A percentile compares a stretch with the other conserved stretches of the same genome.
Evolutionary conservation across 202 grass and related monocot genomes (phyloP).

Genomic region (Setaria italica): DNA sequence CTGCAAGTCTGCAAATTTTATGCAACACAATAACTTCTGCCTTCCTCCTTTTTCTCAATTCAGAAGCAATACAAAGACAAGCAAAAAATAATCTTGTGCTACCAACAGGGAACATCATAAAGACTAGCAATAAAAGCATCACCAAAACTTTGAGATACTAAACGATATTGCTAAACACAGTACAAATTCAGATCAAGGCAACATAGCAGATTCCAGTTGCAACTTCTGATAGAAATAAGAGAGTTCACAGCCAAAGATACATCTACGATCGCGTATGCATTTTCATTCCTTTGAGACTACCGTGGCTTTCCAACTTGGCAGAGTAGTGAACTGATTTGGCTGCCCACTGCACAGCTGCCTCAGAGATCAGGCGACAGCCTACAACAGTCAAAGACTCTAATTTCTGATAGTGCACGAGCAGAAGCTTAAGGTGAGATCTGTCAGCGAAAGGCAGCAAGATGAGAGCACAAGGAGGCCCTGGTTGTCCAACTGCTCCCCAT

Average conservation of each 20-base stretch:
- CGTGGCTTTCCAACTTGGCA: background rate
- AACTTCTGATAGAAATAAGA: background rate
- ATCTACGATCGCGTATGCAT: background rate
- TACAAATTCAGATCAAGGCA: background rate
- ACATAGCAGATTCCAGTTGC: background rate
- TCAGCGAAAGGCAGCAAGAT: constrained; percentile 45
- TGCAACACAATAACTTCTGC: background rate
- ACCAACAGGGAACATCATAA: background rate
- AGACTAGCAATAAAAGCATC: background rate
- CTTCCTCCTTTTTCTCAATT: background rate
- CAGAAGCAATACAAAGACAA: background rate
- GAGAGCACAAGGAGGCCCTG: constrained; percentile 56
- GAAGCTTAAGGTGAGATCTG: constrained; percentile 64
- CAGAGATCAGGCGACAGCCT: constrained; percentile 58
- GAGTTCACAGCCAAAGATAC: constrained; percentile 4
- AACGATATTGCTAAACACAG: background rate
- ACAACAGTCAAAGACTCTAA: constrained; percentile 58
- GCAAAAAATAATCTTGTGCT: background rate
- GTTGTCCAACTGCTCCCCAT: constrained; percentile 60
- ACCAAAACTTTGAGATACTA: background rate
- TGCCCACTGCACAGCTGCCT: constrained; percentile 53
- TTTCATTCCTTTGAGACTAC: constrained; percentile 36
- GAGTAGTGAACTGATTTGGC: constrained; percentile 56
- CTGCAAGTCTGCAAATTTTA: background rate
- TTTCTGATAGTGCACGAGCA: constrained; percentile 54